Evolutionary conservation across 768 basidiomycete genomes (phyloP).

Genomic region (Pisolithus albus): DNA sequence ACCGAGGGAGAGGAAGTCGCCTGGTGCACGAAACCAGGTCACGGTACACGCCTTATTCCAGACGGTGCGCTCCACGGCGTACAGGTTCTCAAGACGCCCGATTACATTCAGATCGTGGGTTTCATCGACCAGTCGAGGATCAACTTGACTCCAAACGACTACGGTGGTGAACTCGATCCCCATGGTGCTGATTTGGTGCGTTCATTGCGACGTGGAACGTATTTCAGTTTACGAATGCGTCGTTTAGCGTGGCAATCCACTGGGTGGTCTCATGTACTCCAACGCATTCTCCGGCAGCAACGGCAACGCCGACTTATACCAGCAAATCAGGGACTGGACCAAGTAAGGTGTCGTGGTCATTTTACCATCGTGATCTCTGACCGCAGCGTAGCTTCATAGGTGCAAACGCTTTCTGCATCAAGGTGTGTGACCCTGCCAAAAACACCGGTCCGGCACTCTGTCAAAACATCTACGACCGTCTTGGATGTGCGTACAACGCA

Average conservation of each 20-base stretch:
- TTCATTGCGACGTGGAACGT: constrained; percentile 5
- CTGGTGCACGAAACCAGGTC: constrained; percentile 67
- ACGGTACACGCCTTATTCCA: constrained; percentile 72
- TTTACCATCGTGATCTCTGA: neutral
- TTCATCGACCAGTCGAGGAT: constrained; percentile 55
- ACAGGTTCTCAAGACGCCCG: constrained; percentile 54
- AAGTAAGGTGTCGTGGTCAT: constrained; percentile 36
- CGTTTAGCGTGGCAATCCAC: constrained; percentile 58
- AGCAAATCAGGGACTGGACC: constrained; percentile 66
- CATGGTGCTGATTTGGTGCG: constrained; percentile 54
- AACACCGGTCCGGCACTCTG: constrained; percentile 50
- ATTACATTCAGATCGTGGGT: constrained; percentile 57
- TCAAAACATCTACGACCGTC: constrained; percentile 68
- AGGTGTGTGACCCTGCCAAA: constrained; percentile 57
- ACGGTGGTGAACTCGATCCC: constrained; percentile 68
- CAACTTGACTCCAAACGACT: constrained; percentile 45
- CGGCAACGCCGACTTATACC: constrained; percentile 24
- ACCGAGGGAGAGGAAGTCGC: constrained; percentile 68
- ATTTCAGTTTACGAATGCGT: constrained; percentile 19
- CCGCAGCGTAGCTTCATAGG: constrained; percentile 61
- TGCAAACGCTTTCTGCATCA: constrained; percentile 56
- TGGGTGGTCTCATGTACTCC: constrained; percentile 61
- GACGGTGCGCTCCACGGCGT: constrained; percentile 54
- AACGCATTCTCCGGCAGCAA: constrained; percentile 39
- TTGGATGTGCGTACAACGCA: constrained; percentile 69